These are phyloP conservation scores for Chenopodium album DNA, from an alignment of 148 eudicot genomes.

Conservation along the genomic window DNA sequence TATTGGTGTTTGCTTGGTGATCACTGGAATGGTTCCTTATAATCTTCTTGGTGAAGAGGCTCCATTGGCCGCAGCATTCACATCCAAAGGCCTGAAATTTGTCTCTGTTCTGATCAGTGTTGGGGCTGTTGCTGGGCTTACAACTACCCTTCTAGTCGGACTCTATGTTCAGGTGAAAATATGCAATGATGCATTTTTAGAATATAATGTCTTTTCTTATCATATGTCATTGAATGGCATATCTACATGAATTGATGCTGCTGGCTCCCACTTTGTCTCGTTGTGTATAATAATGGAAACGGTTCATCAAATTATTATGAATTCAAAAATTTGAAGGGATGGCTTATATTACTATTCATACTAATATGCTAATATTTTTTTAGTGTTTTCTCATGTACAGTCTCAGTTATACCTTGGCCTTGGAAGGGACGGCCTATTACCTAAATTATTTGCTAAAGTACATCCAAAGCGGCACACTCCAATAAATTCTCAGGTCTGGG, in stretches of 20 bases:
- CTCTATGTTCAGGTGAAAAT: slow-evolving; percentile 92
- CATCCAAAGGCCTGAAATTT: slow-evolving; percentile 77
- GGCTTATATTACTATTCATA: background rate
- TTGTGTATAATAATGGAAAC: background rate
- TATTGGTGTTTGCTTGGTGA: slow-evolving; percentile 87
- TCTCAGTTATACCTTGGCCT: slow-evolving; percentile 94
- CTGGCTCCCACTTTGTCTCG: background rate
- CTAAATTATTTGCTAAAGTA: slow-evolving; percentile 78
- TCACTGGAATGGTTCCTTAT: slow-evolving; percentile 97
- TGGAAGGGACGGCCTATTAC: slow-evolving; percentile 95
- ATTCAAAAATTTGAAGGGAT: background rate
- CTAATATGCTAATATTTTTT: background rate
- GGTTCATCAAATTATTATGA: background rate
- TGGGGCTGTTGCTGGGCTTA: slow-evolving; percentile 98
- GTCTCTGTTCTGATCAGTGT: slow-evolving; percentile 82
- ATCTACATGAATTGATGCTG: background rate
- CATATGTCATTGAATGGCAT: background rate
- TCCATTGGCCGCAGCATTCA: slow-evolving; percentile 83
- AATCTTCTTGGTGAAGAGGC: slow-evolving; percentile 81
- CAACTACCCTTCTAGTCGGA: slow-evolving; percentile 94
- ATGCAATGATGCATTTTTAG: slow-evolving; percentile 6
- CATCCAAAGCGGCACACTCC: slow-evolving; percentile 81
- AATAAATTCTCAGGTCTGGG: slow-evolving; percentile 88
- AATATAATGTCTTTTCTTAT: background rate
- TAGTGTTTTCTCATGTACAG: slow-evolving; percentile 40